Base-by-base conservation (phyloP, 2,329 filamentous ascomycete genomes). In the Alternaria sp. region DNA sequence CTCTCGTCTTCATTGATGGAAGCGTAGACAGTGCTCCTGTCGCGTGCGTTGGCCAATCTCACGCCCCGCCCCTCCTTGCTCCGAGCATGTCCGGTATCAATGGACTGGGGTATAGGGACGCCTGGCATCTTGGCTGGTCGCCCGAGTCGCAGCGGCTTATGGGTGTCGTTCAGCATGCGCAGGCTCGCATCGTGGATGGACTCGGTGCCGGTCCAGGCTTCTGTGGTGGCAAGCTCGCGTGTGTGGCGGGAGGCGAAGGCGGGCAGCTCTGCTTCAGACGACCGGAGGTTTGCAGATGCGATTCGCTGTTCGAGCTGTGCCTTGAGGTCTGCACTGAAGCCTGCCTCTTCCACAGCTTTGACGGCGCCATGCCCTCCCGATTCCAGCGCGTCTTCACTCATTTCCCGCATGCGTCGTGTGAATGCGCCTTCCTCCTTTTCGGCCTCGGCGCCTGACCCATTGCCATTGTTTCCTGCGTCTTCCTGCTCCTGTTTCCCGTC, bases 161-260 rank as follows among this genome's bases (percentile, higher is more conserved):
- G 86, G 15, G 86, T 83, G 71, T 89, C 88, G 50, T 87, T 85
- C 10, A 90, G 83, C 87, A 98, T 98, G 30, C 96, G 89, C 52
- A 97, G 82, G 21, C 93, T 89, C 1, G 91, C 86, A 77, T 97
- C 93, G 70, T 90, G 87, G 1, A 90, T 81, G 6, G 83, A 84
- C 80, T 98, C 96, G 12, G 86, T 84, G 3, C 95, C 96, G 0
- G 87, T 89, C 96, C 96, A 99, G 1, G 91, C 86, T 61, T 86
- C 81, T 7, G 89, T 88, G 0, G 86, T 84, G 2, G 93, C 93
- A 36, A 89, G 86, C 54, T 90, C 87, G 63, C 88, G 86, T 2
- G 90, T 91, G 12, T 90, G 90, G 69, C 86, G 85, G 15, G 91
- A 90, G 12, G 91, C 89, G n/a, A 87, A 86, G 5, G 85, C 81